Percentiles rank a stretch among this genome's conserved stretches.
phyloP scores from a whole-genome alignment of 495 filamentous ascomycete genomes.

The Choiromyces venosus region DNA sequence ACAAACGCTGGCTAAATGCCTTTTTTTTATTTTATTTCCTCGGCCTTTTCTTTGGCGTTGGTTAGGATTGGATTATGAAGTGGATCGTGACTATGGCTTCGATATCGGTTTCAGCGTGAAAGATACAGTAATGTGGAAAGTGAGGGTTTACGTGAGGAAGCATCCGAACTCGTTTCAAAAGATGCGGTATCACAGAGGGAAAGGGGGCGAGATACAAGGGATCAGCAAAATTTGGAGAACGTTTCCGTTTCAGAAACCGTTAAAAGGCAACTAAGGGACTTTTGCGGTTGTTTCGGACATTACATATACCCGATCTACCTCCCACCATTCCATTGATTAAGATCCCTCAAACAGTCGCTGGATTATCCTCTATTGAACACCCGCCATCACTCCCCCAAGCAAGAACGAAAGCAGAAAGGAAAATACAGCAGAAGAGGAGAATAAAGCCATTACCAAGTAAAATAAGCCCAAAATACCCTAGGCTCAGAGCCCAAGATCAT shows the following conservation, averaged over 20 bases:
- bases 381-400: neutral
- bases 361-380: conserved; percentile 4
- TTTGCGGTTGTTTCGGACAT: neutral
- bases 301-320: neutral
- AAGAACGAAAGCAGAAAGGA: neutral
- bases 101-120: neutral
- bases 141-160: neutral
- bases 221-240: neutral
- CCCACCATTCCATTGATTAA: neutral
- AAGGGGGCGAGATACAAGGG: neutral
- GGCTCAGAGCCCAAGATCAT: conserved; percentile 8
- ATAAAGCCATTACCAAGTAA: neutral
- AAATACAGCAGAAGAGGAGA: neutral
- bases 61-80: neutral
- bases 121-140: neutral
- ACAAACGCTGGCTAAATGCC: neutral
- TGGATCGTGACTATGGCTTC: neutral
- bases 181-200: neutral
- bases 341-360: neutral
- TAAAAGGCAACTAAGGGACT: neutral
- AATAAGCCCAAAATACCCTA: neutral
- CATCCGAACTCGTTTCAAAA: neutral
- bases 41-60: neutral
- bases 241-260: neutral
- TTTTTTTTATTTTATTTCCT: neutral